phyloP scores from a whole-genome alignment of 768 basidiomycete species.

The Infundibulicybe gibba region DNA sequence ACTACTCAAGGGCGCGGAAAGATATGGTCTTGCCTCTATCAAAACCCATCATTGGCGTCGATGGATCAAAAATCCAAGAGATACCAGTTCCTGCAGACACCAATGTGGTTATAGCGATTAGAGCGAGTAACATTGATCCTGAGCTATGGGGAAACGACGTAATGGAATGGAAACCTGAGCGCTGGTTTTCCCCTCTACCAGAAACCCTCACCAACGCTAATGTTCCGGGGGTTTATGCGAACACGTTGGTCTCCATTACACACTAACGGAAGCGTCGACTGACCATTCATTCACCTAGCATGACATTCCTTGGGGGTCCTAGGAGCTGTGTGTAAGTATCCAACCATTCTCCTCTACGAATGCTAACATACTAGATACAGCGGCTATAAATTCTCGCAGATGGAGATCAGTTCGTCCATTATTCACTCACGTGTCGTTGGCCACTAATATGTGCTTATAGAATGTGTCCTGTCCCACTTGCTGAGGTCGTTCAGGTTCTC shows the following conservation, averaged over 20 bases:
- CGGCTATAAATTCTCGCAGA: slow-evolving; percentile 40
- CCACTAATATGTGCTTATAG: neutral
- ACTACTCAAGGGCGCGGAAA: slow-evolving; percentile 10
- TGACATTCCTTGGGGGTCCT: slow-evolving; percentile 30
- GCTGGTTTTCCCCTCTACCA: slow-evolving; percentile 31
- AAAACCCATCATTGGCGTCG: slow-evolving; percentile 16
- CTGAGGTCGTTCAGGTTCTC: neutral
- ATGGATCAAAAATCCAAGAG: slow-evolving; percentile 19
- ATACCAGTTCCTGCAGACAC: slow-evolving; percentile 27
- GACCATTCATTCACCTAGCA: slow-evolving; percentile 13
- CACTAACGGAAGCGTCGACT: neutral
- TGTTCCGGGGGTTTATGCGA: slow-evolving; percentile 20
- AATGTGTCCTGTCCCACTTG: neutral
- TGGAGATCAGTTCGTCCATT: slow-evolving; percentile 36
- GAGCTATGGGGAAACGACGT: slow-evolving; percentile 39
- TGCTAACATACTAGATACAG: slow-evolving; percentile 9
- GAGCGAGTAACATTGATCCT: slow-evolving; percentile 28
- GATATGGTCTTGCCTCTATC: slow-evolving; percentile 30
- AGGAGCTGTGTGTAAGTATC: slow-evolving; percentile 28
- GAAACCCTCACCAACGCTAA: slow-evolving; percentile 16
- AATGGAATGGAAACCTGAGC: slow-evolving; percentile 34
- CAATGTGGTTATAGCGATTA: slow-evolving; percentile 27
- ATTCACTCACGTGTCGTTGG: neutral
- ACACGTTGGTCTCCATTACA: slow-evolving; percentile 10
- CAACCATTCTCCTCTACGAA: neutral